Conservation (phyloP, 1,284 basidiomycete species). For the Veloporphyrellus conicus region DNA sequence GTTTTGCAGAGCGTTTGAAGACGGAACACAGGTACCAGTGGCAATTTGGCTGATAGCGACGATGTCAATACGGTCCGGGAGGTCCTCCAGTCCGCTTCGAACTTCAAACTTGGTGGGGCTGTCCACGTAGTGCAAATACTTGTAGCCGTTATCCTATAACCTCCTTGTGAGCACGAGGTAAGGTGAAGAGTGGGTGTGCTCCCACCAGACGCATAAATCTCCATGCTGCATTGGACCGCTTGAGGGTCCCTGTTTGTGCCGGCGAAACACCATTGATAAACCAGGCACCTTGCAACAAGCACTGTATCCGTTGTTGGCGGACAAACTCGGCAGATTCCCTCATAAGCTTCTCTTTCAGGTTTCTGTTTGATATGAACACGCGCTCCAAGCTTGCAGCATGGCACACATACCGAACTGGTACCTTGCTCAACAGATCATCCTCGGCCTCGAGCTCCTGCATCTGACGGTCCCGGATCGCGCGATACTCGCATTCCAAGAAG, state of each 20-base stretch:
- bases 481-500: constrained; percentile 84
- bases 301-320: constrained; percentile 84
- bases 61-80: constrained; percentile 82
- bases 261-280: constrained; percentile 73
- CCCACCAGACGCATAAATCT: constrained; percentile 73
- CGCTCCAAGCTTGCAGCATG: constrained; percentile 3
- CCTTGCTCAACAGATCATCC: constrained; percentile 82
- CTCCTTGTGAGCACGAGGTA: constrained; percentile 5
- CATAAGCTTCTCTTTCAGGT: constrained; percentile 81
- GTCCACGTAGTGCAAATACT: constrained; percentile 81
- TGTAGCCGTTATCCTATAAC: constrained; percentile 65
- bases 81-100: constrained; percentile 77
- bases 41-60: constrained; percentile 74
- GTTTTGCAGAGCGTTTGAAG: constrained; percentile 58
- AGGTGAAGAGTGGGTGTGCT: constrained; percentile 1
- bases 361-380: constrained; percentile 44
- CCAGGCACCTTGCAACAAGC: constrained; percentile 87
- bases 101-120: constrained; percentile 72
- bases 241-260: constrained; percentile 41
- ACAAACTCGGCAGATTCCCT: constrained; percentile 93
- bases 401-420: constrained; percentile 69
- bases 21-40: constrained; percentile 71
- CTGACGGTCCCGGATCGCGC: constrained; percentile 83
- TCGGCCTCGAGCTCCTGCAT: constrained; percentile 92
- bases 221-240: constrained; percentile 64